Base-by-base conservation (phyloP, 768 basidiomycete species). In the Trametes villosa region DNA sequence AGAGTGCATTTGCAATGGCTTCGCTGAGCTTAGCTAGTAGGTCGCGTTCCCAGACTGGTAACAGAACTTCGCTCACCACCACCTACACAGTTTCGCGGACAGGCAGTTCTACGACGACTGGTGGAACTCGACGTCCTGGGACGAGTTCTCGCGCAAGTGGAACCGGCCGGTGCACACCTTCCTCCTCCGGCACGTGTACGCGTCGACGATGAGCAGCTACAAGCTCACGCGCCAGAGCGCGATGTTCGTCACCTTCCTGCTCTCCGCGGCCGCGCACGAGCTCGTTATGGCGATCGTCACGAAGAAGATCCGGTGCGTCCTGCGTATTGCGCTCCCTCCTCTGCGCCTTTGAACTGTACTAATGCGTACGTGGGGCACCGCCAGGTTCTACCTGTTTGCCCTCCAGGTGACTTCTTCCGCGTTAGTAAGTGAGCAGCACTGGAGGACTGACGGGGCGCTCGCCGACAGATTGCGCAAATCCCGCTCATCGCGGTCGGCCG, bases 91-190 rank as follows among this genome's bases (percentile, higher is more conserved):
- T 72, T 99, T 99, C 70, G 93, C 94, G n/a, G 96, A 99, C 72
- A 82, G 96, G 46, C 90, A 94, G 65, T 99, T 98, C 74, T 99
- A 98, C 71, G 92, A 95, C 75, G 96, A 97, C 72, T 98, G 96
- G 91, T 98, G 96, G 96, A 98, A 98, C 75, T 94, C 94, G 7
- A 94, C 90, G 0, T 92, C 94, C 2, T 95, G 91, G 92, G 96
- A 98, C 66, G 94, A 98, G 74, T 98, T 96, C 73, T 92, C 96
- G 4, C 87, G 97, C 44, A 96, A 96, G 77, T 98, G 97, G 96
- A 98, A 98, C 77, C 94, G 92, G 65, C 96, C 96, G 12, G 96
- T 98, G 31, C 89, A 98, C 66, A 82, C 83, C n/a, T 93, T 93
- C 83, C 84, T 99, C 38, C 82, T 98, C 18, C 87, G 94, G 12